Base-by-base conservation (phyloP, 768 basidiomycete genomes). In the Phaeotremella skinneri region DNA sequence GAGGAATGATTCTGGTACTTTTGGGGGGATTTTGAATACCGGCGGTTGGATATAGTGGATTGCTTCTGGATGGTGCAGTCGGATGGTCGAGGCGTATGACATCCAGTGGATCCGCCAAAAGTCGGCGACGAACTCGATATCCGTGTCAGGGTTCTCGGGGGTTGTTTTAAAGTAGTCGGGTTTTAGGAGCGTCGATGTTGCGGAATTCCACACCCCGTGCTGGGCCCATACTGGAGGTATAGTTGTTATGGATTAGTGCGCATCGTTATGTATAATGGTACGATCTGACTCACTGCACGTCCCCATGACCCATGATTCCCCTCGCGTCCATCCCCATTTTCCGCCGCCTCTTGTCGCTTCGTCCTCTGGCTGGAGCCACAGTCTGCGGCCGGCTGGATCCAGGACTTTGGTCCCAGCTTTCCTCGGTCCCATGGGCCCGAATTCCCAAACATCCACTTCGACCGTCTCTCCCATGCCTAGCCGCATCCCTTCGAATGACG, bases 401-500 rank as follows among this genome's bases (percentile, higher is more conserved):
- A 97, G 82, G 7, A 83, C 85, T 30, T 91, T 86, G 21, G 78
- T 81, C 0, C 91, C 91, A 56, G 83, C 81, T 51, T 83, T 82
- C 43, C 79, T 79, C 11, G 93, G 91, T 0, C 94, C 94, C 67
- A 90, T 83, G 1, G 82, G 69, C 20, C 87, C 85, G 72, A 96
- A 96, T 11, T 81, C 79, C 83, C 86, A 97, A 70, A 86, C 83
- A 23, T 96, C 90, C 23, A 97, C 84, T 53, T 70, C 66, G 0
- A 84, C 88, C 76, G 83, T 79, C 61, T 85, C 78, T 5, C 93
- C 94, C 89, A 96, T 92, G 11, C 91, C 92, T 1, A 99, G 81
- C 3, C 85, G 81, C 59, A 99, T 78, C 2, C 85, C 85, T 73
- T 98, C 89, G 5, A 87, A 83, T 0, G 92, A 88, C 0, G 88